phyloP scores from a whole-genome alignment of 2,329 filamentous ascomycete genomes.

The Aspergillus novofumigatus region DNA sequence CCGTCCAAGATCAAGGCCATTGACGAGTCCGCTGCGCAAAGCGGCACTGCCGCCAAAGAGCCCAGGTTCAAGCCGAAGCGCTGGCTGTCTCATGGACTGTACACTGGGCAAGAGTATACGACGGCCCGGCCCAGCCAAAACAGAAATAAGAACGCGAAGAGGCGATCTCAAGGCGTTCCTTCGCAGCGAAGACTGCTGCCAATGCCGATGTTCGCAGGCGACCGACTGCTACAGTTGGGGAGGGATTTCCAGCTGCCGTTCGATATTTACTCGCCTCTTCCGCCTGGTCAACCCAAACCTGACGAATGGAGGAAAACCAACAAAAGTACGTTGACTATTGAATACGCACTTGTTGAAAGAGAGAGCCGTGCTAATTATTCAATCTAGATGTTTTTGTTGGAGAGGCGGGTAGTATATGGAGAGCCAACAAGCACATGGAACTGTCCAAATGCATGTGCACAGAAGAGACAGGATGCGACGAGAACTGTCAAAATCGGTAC shows the following conservation, averaged over 20 bases:
- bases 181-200: slow-evolving; percentile 54
- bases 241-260: slow-evolving; percentile 86
- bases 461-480: slow-evolving; percentile 74
- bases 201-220: slow-evolving; percentile 72
- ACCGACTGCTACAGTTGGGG: slow-evolving; percentile 65
- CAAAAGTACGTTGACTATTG: slow-evolving; percentile 63
- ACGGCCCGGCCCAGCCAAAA: slow-evolving; percentile 47
- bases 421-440: slow-evolving; percentile 69
- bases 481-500: slow-evolving; percentile 87
- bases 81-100: slow-evolving; percentile 79
- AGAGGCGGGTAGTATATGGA: slow-evolving; percentile 75
- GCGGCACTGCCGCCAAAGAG: slow-evolving; percentile 15
- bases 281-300: slow-evolving; percentile 81
- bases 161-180: slow-evolving; percentile 23
- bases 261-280: slow-evolving; percentile 82
- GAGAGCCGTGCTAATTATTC: slow-evolving; percentile 27
- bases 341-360: background rate
- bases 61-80: slow-evolving; percentile 56
- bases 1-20: slow-evolving; percentile 18
- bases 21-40: slow-evolving; percentile 16
- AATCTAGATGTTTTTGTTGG: slow-evolving; percentile 81
- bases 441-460: slow-evolving; percentile 75
- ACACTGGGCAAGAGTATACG: slow-evolving; percentile 69
- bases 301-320: slow-evolving; percentile 90
- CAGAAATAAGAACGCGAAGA: slow-evolving; percentile 39